Evolutionary conservation across 495 filamentous ascomycete genomes (phyloP).

Genomic region (Tetracladium marchalianum): DNA sequence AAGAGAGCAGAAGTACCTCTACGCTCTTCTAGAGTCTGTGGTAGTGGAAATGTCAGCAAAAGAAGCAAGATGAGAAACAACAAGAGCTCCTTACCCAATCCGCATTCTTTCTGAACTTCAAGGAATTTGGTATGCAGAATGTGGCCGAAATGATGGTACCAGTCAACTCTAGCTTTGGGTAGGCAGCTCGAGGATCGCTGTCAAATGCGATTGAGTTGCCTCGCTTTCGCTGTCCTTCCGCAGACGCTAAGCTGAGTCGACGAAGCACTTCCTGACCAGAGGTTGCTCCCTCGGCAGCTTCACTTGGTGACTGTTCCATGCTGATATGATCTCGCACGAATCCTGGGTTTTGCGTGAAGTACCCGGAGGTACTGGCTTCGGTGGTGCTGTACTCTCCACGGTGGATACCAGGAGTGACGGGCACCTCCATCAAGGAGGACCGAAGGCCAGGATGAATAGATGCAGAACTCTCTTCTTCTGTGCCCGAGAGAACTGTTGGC

Average conservation of each 20-base stretch:
- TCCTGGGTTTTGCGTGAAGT: constrained; percentile 28
- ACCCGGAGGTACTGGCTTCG: constrained; percentile 17
- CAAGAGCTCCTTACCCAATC: constrained; percentile 54
- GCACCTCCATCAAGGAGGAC: constrained; percentile 16
- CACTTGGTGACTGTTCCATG: constrained; percentile 28
- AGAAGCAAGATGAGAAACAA: constrained; percentile 16
- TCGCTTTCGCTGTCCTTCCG: constrained; percentile 21
- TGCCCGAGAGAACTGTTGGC: constrained; percentile 3
- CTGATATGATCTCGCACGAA: not conserved
- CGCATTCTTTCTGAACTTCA: constrained; percentile 53
- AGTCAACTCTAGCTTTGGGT: constrained; percentile 61
- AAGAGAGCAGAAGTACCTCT: constrained; percentile 81
- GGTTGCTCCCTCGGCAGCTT: constrained; percentile 41
- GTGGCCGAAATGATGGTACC: constrained; percentile 81
- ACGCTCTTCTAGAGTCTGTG: constrained; percentile 59
- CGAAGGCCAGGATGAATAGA: constrained; percentile 16
- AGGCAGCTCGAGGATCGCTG: constrained; percentile 47
- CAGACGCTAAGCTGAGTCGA: constrained; percentile 44
- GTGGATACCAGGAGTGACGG: constrained; percentile 41
- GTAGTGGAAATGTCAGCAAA: constrained; percentile 8
- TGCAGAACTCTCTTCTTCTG: not conserved
- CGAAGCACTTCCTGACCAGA: constrained; percentile 53
- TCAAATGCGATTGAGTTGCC: constrained; percentile 40
- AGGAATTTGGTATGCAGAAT: constrained; percentile 71
- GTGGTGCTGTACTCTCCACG: constrained; percentile 25